Evolutionary conservation across 352 stramenopile species (phyloP).

Genomic region (Pythium sukuiense): DNA sequence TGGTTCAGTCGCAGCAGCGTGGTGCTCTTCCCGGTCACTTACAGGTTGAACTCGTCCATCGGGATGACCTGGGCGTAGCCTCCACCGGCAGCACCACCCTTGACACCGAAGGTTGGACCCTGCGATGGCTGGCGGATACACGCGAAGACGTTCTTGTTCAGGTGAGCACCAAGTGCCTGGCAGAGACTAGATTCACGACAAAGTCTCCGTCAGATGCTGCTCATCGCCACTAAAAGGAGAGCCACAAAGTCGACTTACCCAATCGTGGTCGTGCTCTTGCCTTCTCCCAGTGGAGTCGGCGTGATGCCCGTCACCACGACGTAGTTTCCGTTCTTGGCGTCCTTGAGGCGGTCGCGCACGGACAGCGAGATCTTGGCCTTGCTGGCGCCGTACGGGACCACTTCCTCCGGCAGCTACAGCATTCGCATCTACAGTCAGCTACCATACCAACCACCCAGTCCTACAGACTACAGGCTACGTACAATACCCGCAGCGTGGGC

Average conservation of each 20-base stretch:
- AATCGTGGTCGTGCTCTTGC: constrained; percentile 99
- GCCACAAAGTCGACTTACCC: constrained; percentile 53
- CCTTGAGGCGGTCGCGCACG: constrained; percentile 88
- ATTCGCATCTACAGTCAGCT: constrained; percentile 16
- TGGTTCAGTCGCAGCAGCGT: background rate
- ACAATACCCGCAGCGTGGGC: constrained; percentile 67
- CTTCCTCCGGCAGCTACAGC: constrained; percentile 68
- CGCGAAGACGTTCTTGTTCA: constrained; percentile 94
- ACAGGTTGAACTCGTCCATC: constrained; percentile 99
- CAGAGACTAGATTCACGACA: constrained; percentile 91
- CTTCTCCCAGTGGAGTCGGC: constrained; percentile 96
- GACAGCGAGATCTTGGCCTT: constrained; percentile 94
- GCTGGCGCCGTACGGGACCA: constrained; percentile 86
- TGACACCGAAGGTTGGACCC: constrained; percentile 99
- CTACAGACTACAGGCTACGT: constrained; percentile 13
- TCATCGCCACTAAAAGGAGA: background rate
- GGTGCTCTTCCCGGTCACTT: constrained; percentile 13
- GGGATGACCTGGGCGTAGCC: constrained; percentile 94
- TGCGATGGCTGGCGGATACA: constrained; percentile 97
- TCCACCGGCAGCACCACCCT: constrained; percentile 83
- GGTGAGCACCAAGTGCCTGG: constrained; percentile 92
- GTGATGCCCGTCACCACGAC: constrained; percentile 98
- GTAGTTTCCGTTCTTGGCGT: constrained; percentile 94
- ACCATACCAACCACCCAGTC: background rate
- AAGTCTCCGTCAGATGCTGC: background rate